Conservation (phyloP, 2,329 filamentous ascomycete species). For the Curvularia sp. region DNA sequence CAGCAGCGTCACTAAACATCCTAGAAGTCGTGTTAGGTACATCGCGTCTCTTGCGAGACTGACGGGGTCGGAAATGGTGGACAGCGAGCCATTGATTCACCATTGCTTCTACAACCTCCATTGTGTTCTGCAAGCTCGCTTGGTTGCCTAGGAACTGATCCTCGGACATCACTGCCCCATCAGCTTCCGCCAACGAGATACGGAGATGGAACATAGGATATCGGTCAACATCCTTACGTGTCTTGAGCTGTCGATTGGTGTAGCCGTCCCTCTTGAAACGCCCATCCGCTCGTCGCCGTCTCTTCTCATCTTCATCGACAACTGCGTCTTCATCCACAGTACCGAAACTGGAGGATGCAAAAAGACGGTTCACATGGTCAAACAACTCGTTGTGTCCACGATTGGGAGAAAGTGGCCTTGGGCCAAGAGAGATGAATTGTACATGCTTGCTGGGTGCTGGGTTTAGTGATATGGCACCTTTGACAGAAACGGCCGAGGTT, state of each 20-base stretch:
- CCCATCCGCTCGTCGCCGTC: conserved; percentile 48
- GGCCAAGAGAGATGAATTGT: conserved; percentile 84
- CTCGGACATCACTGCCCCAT: conserved; percentile 18
- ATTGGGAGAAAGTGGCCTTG: conserved; percentile 67
- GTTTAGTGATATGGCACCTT: conserved; percentile 72
- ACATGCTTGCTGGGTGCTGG: conserved; percentile 74
- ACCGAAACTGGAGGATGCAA: conserved; percentile 79
- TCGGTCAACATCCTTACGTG: conserved; percentile 72
- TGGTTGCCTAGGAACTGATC: conserved; percentile 36
- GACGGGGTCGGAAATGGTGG: conserved; percentile 69
- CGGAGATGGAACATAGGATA: conserved; percentile 92
- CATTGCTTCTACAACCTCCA: conserved; percentile 72
- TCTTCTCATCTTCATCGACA: conserved; percentile 48
- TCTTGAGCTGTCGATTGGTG: conserved; percentile 60
- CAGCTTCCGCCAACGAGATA: conserved; percentile 56
- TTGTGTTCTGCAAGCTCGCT: conserved; percentile 59
- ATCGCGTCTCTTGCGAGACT: conserved; percentile 26
- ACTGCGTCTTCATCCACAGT: conserved; percentile 57
- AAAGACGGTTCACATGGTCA: conserved; percentile 78
- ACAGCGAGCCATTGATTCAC: conserved; percentile 76
- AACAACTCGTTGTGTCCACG: conserved; percentile 71
- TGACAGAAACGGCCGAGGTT: conserved; percentile 66
- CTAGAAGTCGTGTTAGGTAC: conserved; percentile 9
- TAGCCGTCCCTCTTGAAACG: conserved; percentile 58
- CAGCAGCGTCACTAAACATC: not conserved